These are phyloP conservation scores for Penicillium macrosclerotiorum DNA, from an alignment of 495 filamentous ascomycete species.

Conservation along the genomic window DNA sequence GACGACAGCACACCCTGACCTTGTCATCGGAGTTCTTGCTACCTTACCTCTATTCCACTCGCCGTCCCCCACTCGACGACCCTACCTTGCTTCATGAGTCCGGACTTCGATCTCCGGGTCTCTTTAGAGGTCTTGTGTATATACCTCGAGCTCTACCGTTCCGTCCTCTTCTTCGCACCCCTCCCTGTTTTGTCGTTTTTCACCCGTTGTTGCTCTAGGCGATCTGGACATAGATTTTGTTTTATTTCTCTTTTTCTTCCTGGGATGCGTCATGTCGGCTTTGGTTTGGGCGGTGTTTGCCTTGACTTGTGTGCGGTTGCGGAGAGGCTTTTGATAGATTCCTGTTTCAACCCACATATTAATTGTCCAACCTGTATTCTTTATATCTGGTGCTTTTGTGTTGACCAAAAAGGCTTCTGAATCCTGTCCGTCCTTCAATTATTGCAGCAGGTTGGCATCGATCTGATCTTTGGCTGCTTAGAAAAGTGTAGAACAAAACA, in stretches of 20 bases:
- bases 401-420: too few relatives aligned
- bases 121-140: constrained; percentile 11
- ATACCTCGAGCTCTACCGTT: constrained; percentile 7
- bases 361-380: constrained; percentile 1
- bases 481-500: too few relatives aligned
- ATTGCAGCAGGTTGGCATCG: too few relatives aligned
- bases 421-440: too few relatives aligned
- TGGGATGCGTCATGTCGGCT: background rate
- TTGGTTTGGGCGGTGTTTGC: background rate
- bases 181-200: background rate
- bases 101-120: background rate
- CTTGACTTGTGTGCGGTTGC: too few relatives aligned
- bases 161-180: background rate
- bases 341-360: constrained; percentile 11
- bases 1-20: constrained; percentile 7
- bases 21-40: background rate
- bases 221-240: constrained; percentile 19
- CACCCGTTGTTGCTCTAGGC: background rate
- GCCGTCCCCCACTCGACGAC: constrained; percentile 5
- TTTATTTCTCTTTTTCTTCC: background rate
- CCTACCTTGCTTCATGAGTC: constrained; percentile 1
- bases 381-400: background rate
- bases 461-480: too few relatives aligned
- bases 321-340: constrained; percentile 19
- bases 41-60: background rate